A percentile compares a stretch with the other conserved stretches of the same genome.
Evolutionary conservation across 352 stramenopile genomes (phyloP).

Genomic region (Phytophthora tentaculata): DNA sequence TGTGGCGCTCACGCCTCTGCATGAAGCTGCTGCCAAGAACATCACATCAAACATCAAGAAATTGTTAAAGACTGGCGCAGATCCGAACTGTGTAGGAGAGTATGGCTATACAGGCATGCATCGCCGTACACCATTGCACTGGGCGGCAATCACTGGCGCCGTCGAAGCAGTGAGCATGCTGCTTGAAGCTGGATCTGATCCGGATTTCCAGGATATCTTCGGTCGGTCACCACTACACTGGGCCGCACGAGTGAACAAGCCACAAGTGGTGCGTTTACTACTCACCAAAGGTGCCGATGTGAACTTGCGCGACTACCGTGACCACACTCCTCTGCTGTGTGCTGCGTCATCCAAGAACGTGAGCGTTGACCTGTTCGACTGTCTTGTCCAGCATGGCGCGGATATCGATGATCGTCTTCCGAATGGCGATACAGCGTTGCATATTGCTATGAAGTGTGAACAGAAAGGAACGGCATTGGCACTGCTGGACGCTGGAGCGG

Average conservation of each 20-base stretch:
- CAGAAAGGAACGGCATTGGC: constrained; percentile 68
- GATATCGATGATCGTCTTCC: constrained; percentile 72
- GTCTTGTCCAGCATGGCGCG: constrained; percentile 53
- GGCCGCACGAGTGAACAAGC: constrained; percentile 66
- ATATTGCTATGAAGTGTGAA: constrained; percentile 78
- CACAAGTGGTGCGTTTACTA: constrained; percentile 53
- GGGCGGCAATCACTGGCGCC: constrained; percentile 66
- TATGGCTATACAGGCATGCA: constrained; percentile 73
- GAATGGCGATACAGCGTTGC: constrained; percentile 76
- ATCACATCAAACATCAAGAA: constrained; percentile 43
- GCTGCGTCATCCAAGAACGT: constrained; percentile 64
- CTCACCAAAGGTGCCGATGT: constrained; percentile 58
- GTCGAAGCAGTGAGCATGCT: constrained; percentile 50
- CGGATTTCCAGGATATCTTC: constrained; percentile 71
- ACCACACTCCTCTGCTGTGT: constrained; percentile 74
- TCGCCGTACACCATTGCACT: constrained; percentile 75
- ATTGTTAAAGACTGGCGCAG: constrained; percentile 53
- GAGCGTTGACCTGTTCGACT: constrained; percentile 56
- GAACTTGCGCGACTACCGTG: constrained; percentile 57
- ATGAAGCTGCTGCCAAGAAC: constrained; percentile 64
- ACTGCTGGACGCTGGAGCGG: constrained; percentile 58
- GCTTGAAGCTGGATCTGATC: constrained; percentile 60
- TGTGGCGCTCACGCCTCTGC: constrained; percentile 72
- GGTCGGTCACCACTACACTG: constrained; percentile 75
- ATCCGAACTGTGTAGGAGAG: constrained; percentile 74